Percentiles rank a stretch among this genome's conserved stretches.
phyloP scores from a whole-genome alignment of 164 flowering plant species.

The Dillenia suffruticosa region DNA sequence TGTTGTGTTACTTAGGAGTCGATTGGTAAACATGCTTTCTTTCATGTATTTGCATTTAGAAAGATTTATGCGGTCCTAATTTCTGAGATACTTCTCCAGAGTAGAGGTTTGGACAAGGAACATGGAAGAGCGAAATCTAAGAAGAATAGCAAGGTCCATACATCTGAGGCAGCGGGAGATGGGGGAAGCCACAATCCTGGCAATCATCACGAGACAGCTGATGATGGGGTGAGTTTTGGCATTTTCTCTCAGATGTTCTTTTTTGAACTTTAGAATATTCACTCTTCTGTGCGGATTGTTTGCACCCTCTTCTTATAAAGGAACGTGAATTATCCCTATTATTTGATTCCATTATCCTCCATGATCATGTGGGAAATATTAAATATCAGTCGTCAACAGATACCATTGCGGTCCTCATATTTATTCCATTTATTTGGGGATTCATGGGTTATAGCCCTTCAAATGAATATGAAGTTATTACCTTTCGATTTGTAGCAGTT shows the following conservation, averaged over 20 bases:
- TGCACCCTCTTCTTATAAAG: too few relatives aligned
- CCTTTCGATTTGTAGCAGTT: too few relatives aligned
- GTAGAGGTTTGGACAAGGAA: constrained; percentile 34
- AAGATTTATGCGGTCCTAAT: not conserved
- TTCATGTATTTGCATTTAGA: constrained; percentile 1
- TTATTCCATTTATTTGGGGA: too few relatives aligned
- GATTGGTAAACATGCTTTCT: constrained; percentile 31
- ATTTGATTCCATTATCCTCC: not conserved
- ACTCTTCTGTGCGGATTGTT: too few relatives aligned
- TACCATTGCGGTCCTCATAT: too few relatives aligned
- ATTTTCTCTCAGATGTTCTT: too few relatives aligned
- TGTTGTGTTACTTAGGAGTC: constrained; percentile 63
- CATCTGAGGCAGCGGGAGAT: constrained; percentile 31
- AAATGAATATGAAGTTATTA: too few relatives aligned
- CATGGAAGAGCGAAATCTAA: constrained; percentile 46
- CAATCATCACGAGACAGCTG: constrained; percentile 52
- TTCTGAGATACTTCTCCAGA: constrained; percentile 23
- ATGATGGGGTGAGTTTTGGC: constrained; percentile 42
- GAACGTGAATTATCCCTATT: not conserved
- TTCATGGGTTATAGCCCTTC: too few relatives aligned
- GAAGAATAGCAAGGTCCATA: constrained; percentile 24
- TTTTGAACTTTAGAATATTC: too few relatives aligned
- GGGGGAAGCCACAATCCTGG: constrained; percentile 28
- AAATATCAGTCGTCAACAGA: too few relatives aligned
- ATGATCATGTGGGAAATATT: too few relatives aligned